phyloP scores from a whole-genome alignment of 768 basidiomycete species.

The Infundibulicybe gibba region DNA sequence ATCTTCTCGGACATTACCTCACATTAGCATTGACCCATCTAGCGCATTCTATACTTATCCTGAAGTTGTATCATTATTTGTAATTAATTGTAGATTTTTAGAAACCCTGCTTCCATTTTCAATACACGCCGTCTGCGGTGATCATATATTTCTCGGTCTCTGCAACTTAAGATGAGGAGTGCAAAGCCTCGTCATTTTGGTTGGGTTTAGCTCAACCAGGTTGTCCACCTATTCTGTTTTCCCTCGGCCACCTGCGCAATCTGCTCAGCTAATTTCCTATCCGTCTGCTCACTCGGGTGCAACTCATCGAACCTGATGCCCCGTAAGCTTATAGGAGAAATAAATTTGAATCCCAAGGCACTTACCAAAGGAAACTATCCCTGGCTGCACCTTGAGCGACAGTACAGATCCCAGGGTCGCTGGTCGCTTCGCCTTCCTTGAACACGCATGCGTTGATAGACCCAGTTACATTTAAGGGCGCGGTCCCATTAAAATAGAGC shows the following conservation, averaged over 20 bases:
- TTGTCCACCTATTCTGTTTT: constrained; percentile 39
- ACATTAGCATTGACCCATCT: no score
- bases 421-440: constrained; percentile 19
- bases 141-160: no score
- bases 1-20: no score
- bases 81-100: no score
- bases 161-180: no score
- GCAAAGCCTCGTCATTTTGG: no score
- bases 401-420: constrained; percentile 25
- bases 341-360: neutral
- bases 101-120: no score
- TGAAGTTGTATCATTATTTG: no score
- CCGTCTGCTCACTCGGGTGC: constrained; percentile 57
- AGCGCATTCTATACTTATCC: no score
- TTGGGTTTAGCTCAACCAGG: constrained; percentile 40
- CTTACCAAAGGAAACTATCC: constrained; percentile 63
- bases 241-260: constrained; percentile 46
- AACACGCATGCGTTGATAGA: constrained; percentile 25
- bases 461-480: constrained; percentile 43
- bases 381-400: constrained; percentile 35
- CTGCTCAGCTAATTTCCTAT: constrained; percentile 49
- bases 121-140: no score
- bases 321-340: neutral
- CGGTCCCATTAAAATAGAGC: constrained; percentile 42
- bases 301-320: constrained; percentile 49